These are phyloP conservation scores for Senecio squalidus DNA, from an alignment of 140 eudicot genomes.

Conservation along the genomic window DNA sequence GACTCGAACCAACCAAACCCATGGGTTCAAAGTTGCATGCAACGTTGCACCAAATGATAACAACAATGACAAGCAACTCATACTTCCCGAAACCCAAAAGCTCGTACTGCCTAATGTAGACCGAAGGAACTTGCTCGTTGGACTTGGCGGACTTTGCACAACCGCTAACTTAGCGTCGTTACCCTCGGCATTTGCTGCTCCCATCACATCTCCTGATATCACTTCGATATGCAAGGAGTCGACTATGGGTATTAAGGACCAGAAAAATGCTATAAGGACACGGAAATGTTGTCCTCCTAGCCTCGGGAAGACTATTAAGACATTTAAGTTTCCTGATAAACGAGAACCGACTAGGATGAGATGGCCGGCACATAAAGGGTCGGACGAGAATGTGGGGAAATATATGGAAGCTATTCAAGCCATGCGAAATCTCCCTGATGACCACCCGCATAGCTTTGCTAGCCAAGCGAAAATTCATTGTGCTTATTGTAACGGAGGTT, in stretches of 20 bases:
- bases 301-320: conserved; percentile 10
- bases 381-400: conserved; percentile 10
- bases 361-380: conserved; percentile 26
- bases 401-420: conserved; percentile 22
- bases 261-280: background rate
- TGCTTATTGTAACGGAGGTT: conserved; percentile 34
- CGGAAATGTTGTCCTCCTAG: conserved; percentile 36
- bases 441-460: conserved; percentile 30
- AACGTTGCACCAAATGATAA: background rate
- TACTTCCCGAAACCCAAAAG: conserved; percentile 15
- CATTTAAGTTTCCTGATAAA: conserved; percentile 10
- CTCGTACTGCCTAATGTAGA: conserved; percentile 25
- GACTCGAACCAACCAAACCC: conserved; percentile 16
- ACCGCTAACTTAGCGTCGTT: conserved; percentile 11
- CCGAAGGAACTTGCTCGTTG: conserved; percentile 43
- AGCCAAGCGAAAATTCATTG: conserved; percentile 35
- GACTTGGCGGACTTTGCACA: conserved; percentile 41
- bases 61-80: conserved; percentile 12
- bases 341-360: conserved; percentile 6
- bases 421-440: conserved; percentile 34
- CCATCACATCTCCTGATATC: conserved; percentile 36
- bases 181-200: conserved; percentile 23
- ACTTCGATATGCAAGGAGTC: conserved; percentile 24
- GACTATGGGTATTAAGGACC: background rate
- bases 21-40: conserved; percentile 28